Conservation (phyloP, 1,284 basidiomycete species). For the Puccinia horiana region DNA sequence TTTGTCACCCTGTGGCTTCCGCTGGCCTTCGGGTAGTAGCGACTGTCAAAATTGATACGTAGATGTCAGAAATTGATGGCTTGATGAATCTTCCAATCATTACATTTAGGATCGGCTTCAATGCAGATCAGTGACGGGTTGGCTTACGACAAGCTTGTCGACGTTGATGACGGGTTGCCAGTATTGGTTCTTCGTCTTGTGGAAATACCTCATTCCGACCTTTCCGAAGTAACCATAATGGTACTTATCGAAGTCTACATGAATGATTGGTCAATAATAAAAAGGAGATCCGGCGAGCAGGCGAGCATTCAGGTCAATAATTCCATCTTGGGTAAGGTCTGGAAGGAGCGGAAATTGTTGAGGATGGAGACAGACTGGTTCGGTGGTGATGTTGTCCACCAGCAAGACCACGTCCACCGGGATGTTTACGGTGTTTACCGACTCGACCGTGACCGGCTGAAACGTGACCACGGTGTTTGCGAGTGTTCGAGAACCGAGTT, state of each 20-base stretch:
- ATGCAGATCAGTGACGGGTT: constrained; percentile 55
- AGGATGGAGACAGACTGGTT: constrained; percentile 57
- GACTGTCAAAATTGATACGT: constrained; percentile 64
- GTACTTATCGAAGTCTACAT: constrained; percentile 72
- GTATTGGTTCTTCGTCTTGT: constrained; percentile 84
- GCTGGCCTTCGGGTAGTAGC: constrained; percentile 39
- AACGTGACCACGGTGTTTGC: constrained; percentile 98
- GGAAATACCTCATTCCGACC: constrained; percentile 91
- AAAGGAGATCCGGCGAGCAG: not conserved
- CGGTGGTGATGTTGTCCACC: constrained; percentile 99
- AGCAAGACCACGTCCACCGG: constrained; percentile 99
- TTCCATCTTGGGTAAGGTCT: not conserved
- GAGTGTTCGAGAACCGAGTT: constrained; percentile 89
- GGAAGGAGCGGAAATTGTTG: not conserved
- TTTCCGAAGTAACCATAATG: constrained; percentile 91
- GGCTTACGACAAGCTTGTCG: constrained; percentile 69
- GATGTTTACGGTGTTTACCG: constrained; percentile 99
- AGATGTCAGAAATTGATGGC: constrained; percentile 66
- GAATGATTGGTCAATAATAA: constrained; percentile 54
- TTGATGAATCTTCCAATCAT: not conserved
- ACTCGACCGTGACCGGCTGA: constrained; percentile 99
- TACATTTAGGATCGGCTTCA: constrained; percentile 62
- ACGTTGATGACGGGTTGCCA: constrained; percentile 96
- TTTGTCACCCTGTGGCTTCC: constrained; percentile 67
- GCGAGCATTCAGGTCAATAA: not conserved